Evolutionary conservation across 306 rosid genomes (phyloP).

Genomic region (Sechiopsis laciniata): DNA sequence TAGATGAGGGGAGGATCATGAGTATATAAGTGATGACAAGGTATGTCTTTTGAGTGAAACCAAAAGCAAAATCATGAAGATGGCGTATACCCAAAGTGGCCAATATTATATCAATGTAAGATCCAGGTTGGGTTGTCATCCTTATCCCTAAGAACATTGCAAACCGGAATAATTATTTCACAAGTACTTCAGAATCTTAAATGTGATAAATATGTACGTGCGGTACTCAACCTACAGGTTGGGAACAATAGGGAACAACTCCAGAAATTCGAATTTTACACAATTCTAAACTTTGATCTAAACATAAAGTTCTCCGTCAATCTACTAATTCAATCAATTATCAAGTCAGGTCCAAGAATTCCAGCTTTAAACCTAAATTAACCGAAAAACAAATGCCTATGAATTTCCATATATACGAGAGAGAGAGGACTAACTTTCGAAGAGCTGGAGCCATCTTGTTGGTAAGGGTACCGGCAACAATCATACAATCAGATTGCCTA

Average conservation of each 20-base stretch:
- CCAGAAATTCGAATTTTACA: background rate
- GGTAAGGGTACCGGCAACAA: constrained; percentile 97
- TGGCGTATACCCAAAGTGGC: no score
- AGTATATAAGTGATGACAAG: no score
- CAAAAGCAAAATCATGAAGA: no score
- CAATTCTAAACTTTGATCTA: background rate
- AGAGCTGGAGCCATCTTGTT: constrained; percentile 99
- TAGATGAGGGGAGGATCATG: no score
- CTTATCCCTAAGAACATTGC: background rate
- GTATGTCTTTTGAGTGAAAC: no score
- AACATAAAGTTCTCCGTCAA: background rate
- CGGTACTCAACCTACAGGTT: background rate
- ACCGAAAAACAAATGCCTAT: background rate
- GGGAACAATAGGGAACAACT: background rate
- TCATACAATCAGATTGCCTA: constrained; percentile 91
- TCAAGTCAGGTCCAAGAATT: background rate
- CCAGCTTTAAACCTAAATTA: background rate
- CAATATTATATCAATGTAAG: no score
- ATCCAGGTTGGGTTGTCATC: no score
- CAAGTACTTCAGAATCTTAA: background rate
- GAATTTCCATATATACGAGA: background rate
- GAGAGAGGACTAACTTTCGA: constrained; percentile 55
- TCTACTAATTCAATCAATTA: background rate
- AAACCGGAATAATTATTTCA: background rate
- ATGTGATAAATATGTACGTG: background rate